Base-by-base conservation (phyloP, 768 basidiomycete genomes). In the Boletus edulis region DNA sequence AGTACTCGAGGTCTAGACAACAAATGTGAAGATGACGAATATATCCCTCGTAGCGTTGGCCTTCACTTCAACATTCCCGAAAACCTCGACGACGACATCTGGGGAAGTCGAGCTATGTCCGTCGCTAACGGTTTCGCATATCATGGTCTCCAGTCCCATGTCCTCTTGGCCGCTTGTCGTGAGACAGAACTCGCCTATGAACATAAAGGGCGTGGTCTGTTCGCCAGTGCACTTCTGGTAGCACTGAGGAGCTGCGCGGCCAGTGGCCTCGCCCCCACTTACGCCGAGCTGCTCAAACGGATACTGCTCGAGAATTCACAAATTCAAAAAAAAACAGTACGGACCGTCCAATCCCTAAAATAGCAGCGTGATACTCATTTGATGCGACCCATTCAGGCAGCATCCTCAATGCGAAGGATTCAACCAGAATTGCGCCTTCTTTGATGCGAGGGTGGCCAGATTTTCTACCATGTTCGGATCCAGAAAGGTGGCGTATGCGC, bases 161-260 rank as follows among this genome's bases (percentile, higher is more conserved):
- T 79, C 20, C 68, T 79, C 3, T 62, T 78, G 15, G 77, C 78
- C 4, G 77, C 78, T 2, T 78, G 78, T 51, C 67, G 73, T 2
- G 60, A 68, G 6, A 63, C 70, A 2, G 70, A 77, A 44, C 40
- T 58, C 0, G 76, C 78, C 3, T 57, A 52, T 15, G 70, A 73
- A 52, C 11, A 46, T 24, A 18, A 56, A 2, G 62, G 59, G 0
- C 60, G 49, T 2, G 70, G 70, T 10, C 58, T 51, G 10, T 73
- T 73, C 53, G 70, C 70, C 0, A 31, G 39, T 5, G 62, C 58
- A 5, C 57, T 72, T 18, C 45, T 72, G 38, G 9, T 29, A 32
- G 15, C 49, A 32, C 52, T 70, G 43, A 29, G 37, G 8, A 24
- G 15, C 1, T 27, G 9, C n/a, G 45, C 45, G 15, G 31, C 58